Base-by-base conservation (phyloP, 257 asterid genomes). In the Penstemon barbatus region DNA sequence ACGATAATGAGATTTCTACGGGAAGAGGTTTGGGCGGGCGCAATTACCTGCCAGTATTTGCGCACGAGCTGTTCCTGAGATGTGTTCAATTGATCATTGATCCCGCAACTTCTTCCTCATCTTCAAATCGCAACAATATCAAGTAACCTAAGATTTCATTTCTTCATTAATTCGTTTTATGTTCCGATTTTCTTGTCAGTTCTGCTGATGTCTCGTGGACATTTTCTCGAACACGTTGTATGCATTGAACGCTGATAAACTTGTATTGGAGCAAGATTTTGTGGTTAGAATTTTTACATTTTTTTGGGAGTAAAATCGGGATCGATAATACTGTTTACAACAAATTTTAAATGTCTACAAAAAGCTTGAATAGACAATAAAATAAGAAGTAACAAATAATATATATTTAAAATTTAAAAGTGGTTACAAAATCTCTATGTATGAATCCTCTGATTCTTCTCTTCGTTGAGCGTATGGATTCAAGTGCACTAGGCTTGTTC, bases 11-110 rank as follows among this genome's bases (percentile, higher is more conserved):
- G 54, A 65, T 87, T 71, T 54, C 89, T 5, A 49, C 89, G 2
- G 82, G 80, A 51, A 71, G 80, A 65, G 89, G 85, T 64, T 57
- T 68, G 77, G 86, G 86, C 43, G 87, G 84, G 15, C 87, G 95
- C 57, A 82, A 83, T 79, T 87, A 87, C 80, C 73, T 80, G 56
- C 91, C 95, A 13, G 91, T 87, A 2, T 84, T 85, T 71, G 95
- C 95, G 6, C 86, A 87, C 88, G 87, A 39, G 95, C 89, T 50
- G 85, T 83, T 50, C 71, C 83, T 8, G 91, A 87, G 83, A 87
- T 87, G 89, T 78, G 91, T 25, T 78, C 89, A 9, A 15, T 15
- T 15, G 18, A 15, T 15, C 18, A 71, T 85, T 68, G 86, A 83
- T 74, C 95, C 87, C 6, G 66, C 42, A 50, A 75, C 78, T 15